Evolutionary conservation across 805 yeast genomes (phyloP).

Genomic region (Metschnikowia noctiluminum): DNA sequence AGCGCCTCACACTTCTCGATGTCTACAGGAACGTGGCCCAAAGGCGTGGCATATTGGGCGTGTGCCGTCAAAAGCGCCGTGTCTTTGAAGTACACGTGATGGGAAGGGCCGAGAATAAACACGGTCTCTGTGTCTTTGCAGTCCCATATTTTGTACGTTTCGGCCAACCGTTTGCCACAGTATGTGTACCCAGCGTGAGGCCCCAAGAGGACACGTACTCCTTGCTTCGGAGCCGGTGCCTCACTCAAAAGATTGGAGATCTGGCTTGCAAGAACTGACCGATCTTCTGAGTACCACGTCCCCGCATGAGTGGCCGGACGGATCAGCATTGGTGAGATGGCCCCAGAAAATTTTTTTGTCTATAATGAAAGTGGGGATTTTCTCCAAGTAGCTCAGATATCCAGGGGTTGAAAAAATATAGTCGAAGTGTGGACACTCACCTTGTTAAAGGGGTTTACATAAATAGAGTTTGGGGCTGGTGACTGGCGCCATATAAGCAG

Average conservation of each 20-base stretch:
- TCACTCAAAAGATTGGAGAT: slow-evolving; percentile 45
- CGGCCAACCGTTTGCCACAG: slow-evolving; percentile 74
- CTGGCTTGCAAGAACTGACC: slow-evolving; percentile 44
- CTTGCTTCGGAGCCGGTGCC: slow-evolving; percentile 18
- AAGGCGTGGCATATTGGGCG: slow-evolving; percentile 68
- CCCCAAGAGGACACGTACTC: slow-evolving; percentile 41
- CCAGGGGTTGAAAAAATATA: too few relatives aligned
- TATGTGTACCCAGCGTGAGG: slow-evolving; percentile 89
- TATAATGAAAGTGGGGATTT: neutral
- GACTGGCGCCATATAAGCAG: too few relatives aligned
- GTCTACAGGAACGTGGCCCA: slow-evolving; percentile 75
- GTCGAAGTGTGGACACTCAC: too few relatives aligned
- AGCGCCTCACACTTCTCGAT: slow-evolving; percentile 38
- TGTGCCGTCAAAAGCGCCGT: slow-evolving; percentile 53
- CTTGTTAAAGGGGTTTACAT: too few relatives aligned
- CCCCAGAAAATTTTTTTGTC: neutral
- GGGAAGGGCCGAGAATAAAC: slow-evolving; percentile 89
- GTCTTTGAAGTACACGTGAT: slow-evolving; percentile 75
- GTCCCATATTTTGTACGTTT: slow-evolving; percentile 73
- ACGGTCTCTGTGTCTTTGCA: slow-evolving; percentile 53
- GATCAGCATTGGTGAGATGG: slow-evolving; percentile 16
- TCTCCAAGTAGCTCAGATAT: too few relatives aligned
- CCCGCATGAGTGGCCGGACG: slow-evolving; percentile 88
- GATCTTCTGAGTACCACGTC: slow-evolving; percentile 69
- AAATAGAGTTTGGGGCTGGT: too few relatives aligned